These are phyloP conservation scores for Sporothrix variecibatus DNA, from an alignment of 2,329 filamentous ascomycete species.

Conservation along the genomic window DNA sequence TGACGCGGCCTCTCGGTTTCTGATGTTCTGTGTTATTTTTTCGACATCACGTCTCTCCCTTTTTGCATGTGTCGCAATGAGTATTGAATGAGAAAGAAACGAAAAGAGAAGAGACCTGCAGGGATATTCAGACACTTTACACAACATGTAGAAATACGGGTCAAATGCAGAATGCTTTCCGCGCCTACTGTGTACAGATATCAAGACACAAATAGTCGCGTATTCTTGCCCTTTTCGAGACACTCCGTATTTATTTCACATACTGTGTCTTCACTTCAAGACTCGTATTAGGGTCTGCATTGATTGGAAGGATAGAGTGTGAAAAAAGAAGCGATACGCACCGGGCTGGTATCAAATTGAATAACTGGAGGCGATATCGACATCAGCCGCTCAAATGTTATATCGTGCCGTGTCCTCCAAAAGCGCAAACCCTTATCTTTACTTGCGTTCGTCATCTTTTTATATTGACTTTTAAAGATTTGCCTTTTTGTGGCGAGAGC, in stretches of 20 bases:
- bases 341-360: not conserved
- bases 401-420: too few relatives aligned
- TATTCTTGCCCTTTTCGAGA: not conserved
- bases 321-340: not conserved
- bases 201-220: not conserved
- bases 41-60: not conserved
- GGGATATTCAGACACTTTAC: not conserved
- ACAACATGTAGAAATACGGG: not conserved
- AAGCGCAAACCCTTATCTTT: too few relatives aligned
- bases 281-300: not conserved
- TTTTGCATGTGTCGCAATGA: not conserved
- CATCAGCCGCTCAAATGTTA: too few relatives aligned
- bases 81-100: not conserved
- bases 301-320: not conserved
- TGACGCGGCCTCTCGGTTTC: slow-evolving; percentile 5
- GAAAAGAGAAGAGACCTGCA: not conserved
- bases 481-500: too few relatives aligned
- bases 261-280: not conserved
- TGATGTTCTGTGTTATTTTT: not conserved
- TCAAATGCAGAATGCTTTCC: not conserved
- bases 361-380: not conserved
- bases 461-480: too few relatives aligned
- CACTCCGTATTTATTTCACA: not conserved
- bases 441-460: too few relatives aligned
- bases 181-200: not conserved